Percentiles rank a stretch among this genome's conserved stretches.
Conservation (phyloP, 768 basidiomycete species). For the Boletellus sp. region DNA sequence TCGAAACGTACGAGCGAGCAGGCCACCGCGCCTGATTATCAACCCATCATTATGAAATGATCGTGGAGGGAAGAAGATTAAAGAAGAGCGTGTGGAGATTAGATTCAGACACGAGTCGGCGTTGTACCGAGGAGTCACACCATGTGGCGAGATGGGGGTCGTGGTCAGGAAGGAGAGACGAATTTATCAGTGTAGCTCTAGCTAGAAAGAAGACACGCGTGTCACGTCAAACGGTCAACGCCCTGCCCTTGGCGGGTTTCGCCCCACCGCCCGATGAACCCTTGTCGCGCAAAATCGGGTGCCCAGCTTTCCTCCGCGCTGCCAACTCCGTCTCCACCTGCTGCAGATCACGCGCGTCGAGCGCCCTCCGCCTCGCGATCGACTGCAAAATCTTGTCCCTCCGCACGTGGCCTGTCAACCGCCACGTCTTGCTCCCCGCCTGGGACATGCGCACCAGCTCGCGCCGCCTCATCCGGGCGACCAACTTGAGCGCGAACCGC, state of each 20-base stretch:
- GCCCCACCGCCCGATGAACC: background rate
- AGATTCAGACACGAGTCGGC: background rate
- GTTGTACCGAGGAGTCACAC: no score
- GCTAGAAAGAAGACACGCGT: background rate
- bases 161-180: background rate
- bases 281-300: conserved; percentile 23
- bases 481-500: conserved; percentile 45
- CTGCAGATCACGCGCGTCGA: conserved; percentile 39
- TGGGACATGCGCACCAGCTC: conserved; percentile 36
- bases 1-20: conserved; percentile 21
- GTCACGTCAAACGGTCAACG: conserved; percentile 1
- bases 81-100: background rate
- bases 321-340: conserved; percentile 34
- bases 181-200: conserved; percentile 22
- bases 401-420: conserved; percentile 38
- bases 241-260: conserved; percentile 2
- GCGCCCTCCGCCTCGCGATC: conserved; percentile 45
- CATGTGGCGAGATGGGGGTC: no score
- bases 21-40: conserved; percentile 14
- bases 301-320: conserved; percentile 22
- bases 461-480: conserved; percentile 31
- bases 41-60: background rate
- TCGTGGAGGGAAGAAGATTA: background rate
- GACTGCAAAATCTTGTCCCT: conserved; percentile 49
- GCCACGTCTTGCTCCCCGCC: conserved; percentile 37